Evolutionary conservation across 352 stramenopile species (phyloP).

Genomic region (Phytopythium delawarense): DNA sequence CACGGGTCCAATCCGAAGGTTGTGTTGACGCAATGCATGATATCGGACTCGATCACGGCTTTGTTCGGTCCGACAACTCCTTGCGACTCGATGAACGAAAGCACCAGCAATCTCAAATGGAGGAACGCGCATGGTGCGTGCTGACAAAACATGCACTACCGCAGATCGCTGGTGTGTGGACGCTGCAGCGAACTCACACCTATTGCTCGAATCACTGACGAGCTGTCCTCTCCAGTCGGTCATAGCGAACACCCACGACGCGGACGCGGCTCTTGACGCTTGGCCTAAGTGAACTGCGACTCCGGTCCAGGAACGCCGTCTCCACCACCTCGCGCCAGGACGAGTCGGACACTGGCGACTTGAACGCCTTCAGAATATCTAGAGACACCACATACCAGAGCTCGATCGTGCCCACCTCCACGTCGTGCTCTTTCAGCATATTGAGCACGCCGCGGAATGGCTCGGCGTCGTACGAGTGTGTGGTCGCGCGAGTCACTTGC

Average conservation of each 20-base stretch:
- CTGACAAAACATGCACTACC: not conserved
- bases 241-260: conserved; percentile 1
- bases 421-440: not conserved
- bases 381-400: conserved; percentile 1
- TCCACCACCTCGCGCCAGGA: not conserved
- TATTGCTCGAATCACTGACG: not conserved
- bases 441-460: not conserved
- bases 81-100: not conserved
- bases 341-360: not conserved
- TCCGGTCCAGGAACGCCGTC: not conserved
- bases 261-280: not conserved
- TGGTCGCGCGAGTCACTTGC: not conserved
- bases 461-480: not conserved
- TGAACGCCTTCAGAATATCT: not conserved
- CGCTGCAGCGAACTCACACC: not conserved
- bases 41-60: too few species aligned
- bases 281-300: not conserved
- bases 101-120: not conserved
- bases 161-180: not conserved
- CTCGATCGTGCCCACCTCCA: not conserved
- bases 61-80: too few species aligned
- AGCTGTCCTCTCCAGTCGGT: not conserved
- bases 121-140: too few species aligned
- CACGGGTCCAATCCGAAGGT: too few species aligned
- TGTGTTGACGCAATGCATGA: too few species aligned